Percentiles rank a stretch among this genome's conserved stretches.
These are phyloP conservation scores for Inga leiocalycina DNA, from an alignment of 306 rosid species.

Conservation along the genomic window DNA sequence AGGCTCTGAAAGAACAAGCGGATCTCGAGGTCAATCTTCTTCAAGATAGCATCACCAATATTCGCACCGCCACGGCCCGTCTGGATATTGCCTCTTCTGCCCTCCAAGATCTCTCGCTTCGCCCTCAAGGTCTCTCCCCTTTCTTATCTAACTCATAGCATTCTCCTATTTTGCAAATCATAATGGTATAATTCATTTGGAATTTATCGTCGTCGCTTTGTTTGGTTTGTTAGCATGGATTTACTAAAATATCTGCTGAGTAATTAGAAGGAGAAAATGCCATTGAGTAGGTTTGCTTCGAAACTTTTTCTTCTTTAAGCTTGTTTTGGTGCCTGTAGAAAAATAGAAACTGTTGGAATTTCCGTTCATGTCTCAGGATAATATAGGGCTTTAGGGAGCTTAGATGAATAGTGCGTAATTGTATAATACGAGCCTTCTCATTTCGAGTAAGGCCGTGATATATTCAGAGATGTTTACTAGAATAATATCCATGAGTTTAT, in stretches of 20 bases:
- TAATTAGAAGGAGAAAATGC: not conserved
- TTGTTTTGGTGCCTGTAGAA: not conserved
- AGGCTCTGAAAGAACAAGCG: slow-evolving; percentile 74
- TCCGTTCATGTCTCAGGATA: not conserved
- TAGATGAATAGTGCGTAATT: not conserved
- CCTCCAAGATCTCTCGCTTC: slow-evolving; percentile 82
- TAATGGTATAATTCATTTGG: not conserved
- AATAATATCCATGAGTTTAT: not conserved
- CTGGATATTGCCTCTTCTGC: slow-evolving; percentile 83
- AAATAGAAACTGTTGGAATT: not conserved
- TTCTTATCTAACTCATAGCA: not conserved
- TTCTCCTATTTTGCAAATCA: not conserved
- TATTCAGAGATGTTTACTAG: not conserved
- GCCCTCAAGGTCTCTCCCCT: slow-evolving; percentile 51
- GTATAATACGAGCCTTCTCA: not conserved
- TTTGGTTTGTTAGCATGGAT: not conserved
- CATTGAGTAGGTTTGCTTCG: not conserved
- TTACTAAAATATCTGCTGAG: not conserved
- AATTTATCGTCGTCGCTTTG: not conserved
- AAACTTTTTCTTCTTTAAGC: not conserved
- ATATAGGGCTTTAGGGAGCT: not conserved
- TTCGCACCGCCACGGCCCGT: slow-evolving; percentile 86
- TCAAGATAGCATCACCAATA: slow-evolving; percentile 80
- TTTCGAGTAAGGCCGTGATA: not conserved
- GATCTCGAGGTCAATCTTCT: slow-evolving; percentile 90